These are phyloP conservation scores for Arthrobotrys iridis DNA, from an alignment of 2,329 filamentous ascomycete species.

Conservation along the genomic window DNA sequence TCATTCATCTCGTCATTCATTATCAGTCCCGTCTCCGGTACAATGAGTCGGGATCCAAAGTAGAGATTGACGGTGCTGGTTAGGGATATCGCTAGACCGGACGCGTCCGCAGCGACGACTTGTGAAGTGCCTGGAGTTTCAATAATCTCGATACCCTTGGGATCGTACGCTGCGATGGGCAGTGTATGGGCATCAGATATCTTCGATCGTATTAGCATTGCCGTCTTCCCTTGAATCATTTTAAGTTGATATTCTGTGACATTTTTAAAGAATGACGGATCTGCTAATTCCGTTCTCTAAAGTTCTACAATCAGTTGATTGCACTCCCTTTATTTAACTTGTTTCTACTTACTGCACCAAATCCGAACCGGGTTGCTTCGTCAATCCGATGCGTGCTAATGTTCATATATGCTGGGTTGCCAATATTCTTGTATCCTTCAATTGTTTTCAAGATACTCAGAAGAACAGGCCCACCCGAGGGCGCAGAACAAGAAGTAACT, in stretches of 20 bases:
- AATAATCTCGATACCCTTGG: slow-evolving; percentile 71
- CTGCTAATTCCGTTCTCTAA: slow-evolving; percentile 76
- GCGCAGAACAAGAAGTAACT: slow-evolving; percentile 75
- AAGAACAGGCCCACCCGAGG: slow-evolving; percentile 79
- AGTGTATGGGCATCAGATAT: slow-evolving; percentile 79
- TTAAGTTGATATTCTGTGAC: slow-evolving; percentile 71
- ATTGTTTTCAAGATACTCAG: slow-evolving; percentile 82
- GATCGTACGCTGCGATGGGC: slow-evolving; percentile 78
- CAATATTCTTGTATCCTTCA: slow-evolving; percentile 75
- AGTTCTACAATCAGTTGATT: neutral
- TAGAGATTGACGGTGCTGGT: slow-evolving; percentile 75
- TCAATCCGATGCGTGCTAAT: slow-evolving; percentile 82
- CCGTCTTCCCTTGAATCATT: slow-evolving; percentile 73
- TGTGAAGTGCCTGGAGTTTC: slow-evolving; percentile 70
- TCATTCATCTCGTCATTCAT: slow-evolving; percentile 73
- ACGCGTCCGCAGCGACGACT: slow-evolving; percentile 68
- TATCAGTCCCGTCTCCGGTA: slow-evolving; percentile 74
- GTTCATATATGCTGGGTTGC: slow-evolving; percentile 68
- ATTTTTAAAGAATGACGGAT: slow-evolving; percentile 76
- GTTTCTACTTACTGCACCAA: slow-evolving; percentile 67
- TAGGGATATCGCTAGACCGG: slow-evolving; percentile 71
- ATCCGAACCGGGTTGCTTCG: slow-evolving; percentile 89
- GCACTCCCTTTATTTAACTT: too few species aligned
- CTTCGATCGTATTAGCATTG: slow-evolving; percentile 69
- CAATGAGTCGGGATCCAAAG: slow-evolving; percentile 72